Conservation (phyloP, 108 stramenopile genomes). For the Nannochloropsis oceanica region DNA sequence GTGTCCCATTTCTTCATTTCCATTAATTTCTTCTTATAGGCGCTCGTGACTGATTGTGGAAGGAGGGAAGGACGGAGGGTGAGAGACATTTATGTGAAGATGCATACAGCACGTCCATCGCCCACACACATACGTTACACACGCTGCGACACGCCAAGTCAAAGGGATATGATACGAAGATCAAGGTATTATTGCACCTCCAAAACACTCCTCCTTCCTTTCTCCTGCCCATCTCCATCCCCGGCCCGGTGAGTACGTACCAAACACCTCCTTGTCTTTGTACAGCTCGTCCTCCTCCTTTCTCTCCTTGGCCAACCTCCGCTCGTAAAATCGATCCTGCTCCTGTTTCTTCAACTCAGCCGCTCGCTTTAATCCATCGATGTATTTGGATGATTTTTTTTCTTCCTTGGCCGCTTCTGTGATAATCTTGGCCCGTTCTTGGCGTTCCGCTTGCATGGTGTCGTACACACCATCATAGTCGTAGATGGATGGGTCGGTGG, state of each 20-base stretch:
- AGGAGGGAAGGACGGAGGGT: neutral
- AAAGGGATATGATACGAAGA: too few relatives aligned
- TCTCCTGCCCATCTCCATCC: neutral
- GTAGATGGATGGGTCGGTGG: slow-evolving; percentile 21
- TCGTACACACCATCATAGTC: slow-evolving; percentile 39
- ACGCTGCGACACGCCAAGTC: too few relatives aligned
- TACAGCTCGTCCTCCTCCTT: slow-evolving; percentile 29
- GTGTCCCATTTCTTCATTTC: slow-evolving; percentile 41
- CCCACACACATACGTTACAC: too few relatives aligned
- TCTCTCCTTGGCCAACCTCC: slow-evolving; percentile 32
- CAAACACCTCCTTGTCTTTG: neutral
- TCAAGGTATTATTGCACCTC: too few relatives aligned
- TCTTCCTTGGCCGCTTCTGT: slow-evolving; percentile 9
- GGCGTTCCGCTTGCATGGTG: slow-evolving; percentile 1
- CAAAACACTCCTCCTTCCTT: neutral
- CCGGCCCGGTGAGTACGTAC: neutral
- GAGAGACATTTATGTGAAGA: slow-evolving; percentile 4
- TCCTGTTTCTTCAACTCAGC: slow-evolving; percentile 29
- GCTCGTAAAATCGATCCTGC: slow-evolving; percentile 30
- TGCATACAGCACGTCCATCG: neutral
- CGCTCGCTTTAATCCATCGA: slow-evolving; percentile 23
- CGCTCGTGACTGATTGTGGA: neutral
- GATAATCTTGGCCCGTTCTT: neutral
- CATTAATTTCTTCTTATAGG: slow-evolving; percentile 42
- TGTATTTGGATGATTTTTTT: slow-evolving; percentile 28